Percentiles rank a stretch among this genome's conserved stretches.
Conservation (phyloP, 345 rosid genomes). For the Gossypium sturtianum region DNA sequence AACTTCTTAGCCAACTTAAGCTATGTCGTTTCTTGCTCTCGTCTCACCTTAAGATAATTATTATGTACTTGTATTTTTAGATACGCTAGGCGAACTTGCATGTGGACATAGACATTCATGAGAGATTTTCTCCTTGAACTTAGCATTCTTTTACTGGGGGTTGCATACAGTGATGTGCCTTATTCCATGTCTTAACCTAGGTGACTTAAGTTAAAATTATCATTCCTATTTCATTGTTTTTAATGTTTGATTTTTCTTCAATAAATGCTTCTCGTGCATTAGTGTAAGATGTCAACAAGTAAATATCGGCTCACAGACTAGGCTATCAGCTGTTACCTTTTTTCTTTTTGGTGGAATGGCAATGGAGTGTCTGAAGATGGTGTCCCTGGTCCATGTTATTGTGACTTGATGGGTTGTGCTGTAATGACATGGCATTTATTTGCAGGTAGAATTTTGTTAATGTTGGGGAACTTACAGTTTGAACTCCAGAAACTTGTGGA, state of each 20-base stretch:
- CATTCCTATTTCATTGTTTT: background rate
- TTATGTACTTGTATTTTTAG: background rate
- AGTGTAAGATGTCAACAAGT: background rate
- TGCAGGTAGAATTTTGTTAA: constrained; percentile 63
- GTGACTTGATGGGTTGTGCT: background rate
- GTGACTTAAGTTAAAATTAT: background rate
- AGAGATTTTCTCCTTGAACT: background rate
- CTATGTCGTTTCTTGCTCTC: background rate
- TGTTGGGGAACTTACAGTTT: constrained; percentile 78
- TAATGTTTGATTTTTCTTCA: background rate
- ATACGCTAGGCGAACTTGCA: background rate
- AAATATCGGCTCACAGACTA: background rate
- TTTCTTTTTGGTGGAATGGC: background rate
- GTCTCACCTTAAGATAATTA: background rate
- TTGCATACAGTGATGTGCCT: background rate
- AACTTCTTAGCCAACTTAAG: background rate
- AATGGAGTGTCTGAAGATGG: background rate
- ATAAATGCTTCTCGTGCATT: background rate
- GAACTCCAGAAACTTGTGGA: constrained; percentile 88
- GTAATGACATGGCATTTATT: constrained; percentile 15
- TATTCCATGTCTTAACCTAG: background rate
- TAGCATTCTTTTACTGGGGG: background rate
- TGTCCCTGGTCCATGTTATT: background rate
- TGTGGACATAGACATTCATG: background rate
- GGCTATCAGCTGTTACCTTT: background rate